phyloP scores from a whole-genome alignment of 2,329 filamentous ascomycete species.

The Verticillium isaacii region DNA sequence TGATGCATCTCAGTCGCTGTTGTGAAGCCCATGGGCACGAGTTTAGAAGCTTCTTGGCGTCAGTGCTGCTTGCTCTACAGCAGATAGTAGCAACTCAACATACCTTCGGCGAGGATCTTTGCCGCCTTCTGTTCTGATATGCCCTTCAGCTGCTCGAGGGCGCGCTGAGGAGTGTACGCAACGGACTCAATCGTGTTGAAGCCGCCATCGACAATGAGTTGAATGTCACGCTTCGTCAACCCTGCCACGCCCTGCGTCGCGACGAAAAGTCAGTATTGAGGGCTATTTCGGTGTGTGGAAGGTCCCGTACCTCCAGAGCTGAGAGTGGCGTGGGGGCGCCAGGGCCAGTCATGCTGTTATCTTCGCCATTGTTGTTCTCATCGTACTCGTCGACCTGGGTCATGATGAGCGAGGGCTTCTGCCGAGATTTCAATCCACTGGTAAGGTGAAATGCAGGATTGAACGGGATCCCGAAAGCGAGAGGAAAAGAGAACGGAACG shows the following conservation, averaged over 20 bases:
- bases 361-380: conserved; percentile 61
- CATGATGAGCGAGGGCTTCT: conserved; percentile 26
- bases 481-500: conserved; percentile 5
- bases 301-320: conserved; percentile 71
- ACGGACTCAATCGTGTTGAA: conserved; percentile 95
- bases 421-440: neutral
- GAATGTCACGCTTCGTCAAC: conserved; percentile 91
- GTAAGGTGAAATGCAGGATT: neutral
- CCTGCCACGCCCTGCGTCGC: conserved; percentile 70
- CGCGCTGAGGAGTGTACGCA: conserved; percentile 80
- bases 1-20: conserved; percentile 99
- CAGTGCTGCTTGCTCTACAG: neutral
- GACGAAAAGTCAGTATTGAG: neutral
- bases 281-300: neutral
- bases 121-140: conserved; percentile 96
- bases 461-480: conserved; percentile 3
- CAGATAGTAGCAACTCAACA: conserved; percentile 9
- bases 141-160: conserved; percentile 92
- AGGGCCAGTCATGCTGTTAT: conserved; percentile 70
- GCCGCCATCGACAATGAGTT: conserved; percentile 84
- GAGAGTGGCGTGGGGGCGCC: conserved; percentile 89
- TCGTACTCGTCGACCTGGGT: conserved; percentile 59
- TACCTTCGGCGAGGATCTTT: conserved; percentile 87
- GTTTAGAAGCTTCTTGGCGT: conserved; percentile 68
- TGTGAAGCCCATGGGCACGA: conserved; percentile 98